phyloP scores from a whole-genome alignment of 257 asterid species.

The Nicotiana attenuata region DNA sequence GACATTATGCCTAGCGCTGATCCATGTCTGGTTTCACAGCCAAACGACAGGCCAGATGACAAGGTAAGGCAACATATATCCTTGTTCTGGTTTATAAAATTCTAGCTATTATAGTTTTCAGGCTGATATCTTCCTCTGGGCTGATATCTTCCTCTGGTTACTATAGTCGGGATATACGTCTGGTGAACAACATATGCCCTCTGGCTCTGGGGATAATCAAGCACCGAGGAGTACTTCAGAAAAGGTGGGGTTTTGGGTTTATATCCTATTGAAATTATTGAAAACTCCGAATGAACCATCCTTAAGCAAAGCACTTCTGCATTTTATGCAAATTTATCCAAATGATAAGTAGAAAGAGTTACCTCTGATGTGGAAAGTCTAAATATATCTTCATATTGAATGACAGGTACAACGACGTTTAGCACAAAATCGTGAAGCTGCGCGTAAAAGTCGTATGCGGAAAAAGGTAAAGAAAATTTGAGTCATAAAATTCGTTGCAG shows the following conservation, averaged over 20 bases:
- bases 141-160: neutral
- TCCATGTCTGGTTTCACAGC: slow-evolving; percentile 33
- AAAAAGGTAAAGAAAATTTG: slow-evolving; percentile 57
- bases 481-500: neutral
- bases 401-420: slow-evolving; percentile 68
- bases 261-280: neutral
- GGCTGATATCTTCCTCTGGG: neutral
- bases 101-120: neutral
- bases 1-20: slow-evolving; percentile 44
- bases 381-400: neutral
- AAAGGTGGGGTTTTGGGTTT: slow-evolving; percentile 40
- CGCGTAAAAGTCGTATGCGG: slow-evolving; percentile 76
- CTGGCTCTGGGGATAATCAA: slow-evolving; percentile 45
- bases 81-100: neutral
- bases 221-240: slow-evolving; percentile 47
- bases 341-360: neutral
- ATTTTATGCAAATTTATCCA: neutral
- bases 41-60: slow-evolving; percentile 42
- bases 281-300: neutral
- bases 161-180: slow-evolving; percentile 56
- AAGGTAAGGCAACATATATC: slow-evolving; percentile 41
- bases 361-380: neutral
- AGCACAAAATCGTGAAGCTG: slow-evolving; percentile 97
- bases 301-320: neutral
- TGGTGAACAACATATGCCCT: slow-evolving; percentile 51